These are phyloP conservation scores for Exophiala xenobiotica DNA, from an alignment of 2,329 filamentous ascomycete genomes.

Conservation along the genomic window DNA sequence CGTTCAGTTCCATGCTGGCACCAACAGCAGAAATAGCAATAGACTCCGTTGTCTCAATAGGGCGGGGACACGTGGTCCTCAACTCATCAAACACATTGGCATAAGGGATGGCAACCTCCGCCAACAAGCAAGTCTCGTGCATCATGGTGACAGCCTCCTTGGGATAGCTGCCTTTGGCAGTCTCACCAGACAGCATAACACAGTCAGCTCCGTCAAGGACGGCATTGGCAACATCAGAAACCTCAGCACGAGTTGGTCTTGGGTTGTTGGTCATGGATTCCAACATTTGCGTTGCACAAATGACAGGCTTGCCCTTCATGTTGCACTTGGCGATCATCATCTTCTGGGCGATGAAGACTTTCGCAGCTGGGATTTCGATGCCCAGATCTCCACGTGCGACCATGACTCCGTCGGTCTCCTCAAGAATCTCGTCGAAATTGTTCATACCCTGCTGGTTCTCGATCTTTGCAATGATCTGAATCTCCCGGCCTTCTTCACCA, in stretches of 20 bases:
- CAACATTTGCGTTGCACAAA: conserved; percentile 99
- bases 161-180: conserved; percentile 95
- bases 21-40: conserved; percentile 97
- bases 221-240: conserved; percentile 97
- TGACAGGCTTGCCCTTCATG: conserved; percentile 96
- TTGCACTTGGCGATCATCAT: conserved; percentile 99
- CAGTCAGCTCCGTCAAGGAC: conserved; percentile 97
- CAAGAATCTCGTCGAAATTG: conserved; percentile 97
- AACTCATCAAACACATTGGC: conserved; percentile 96
- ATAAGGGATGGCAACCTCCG: conserved; percentile 96
- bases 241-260: conserved; percentile 94
- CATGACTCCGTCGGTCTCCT: conserved; percentile 98
- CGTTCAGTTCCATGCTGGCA: conserved; percentile 92
- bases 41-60: conserved; percentile 85
- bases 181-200: conserved; percentile 99
- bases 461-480: conserved; percentile 99
- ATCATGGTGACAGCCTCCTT: conserved; percentile 92
- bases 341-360: conserved; percentile 99
- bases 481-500: conserved; percentile 87
- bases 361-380: conserved; percentile 97
- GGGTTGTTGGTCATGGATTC: conserved; percentile 99
- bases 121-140: conserved; percentile 95
- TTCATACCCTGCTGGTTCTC: conserved; percentile 99
- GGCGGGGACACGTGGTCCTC: conserved; percentile 76
- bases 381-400: conserved; percentile 97